Conservation (phyloP, 768 basidiomycete genomes). For the Suillus weaverae region DNA sequence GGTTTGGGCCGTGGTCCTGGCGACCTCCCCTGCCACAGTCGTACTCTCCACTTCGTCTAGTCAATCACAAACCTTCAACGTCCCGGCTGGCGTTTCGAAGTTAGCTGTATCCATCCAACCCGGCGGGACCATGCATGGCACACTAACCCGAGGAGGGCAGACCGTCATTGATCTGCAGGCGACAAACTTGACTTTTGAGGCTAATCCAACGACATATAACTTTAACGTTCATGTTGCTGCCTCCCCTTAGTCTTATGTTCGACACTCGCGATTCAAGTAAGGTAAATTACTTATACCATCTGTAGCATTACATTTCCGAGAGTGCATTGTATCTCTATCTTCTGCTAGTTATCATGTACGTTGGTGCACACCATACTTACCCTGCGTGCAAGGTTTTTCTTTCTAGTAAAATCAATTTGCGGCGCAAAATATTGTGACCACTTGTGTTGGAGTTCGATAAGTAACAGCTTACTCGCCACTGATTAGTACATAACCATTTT, state of each 20-base stretch:
- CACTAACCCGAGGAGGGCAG: conserved; percentile 48
- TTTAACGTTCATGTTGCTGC: conserved; percentile 68
- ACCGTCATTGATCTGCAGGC: conserved; percentile 50
- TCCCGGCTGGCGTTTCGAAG: conserved; percentile 60
- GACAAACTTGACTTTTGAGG: conserved; percentile 51
- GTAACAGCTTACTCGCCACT: too few relatives aligned
- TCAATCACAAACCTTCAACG: conserved; percentile 44
- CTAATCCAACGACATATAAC: conserved; percentile 59
- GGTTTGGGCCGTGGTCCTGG: conserved; percentile 69
- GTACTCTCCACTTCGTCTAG: conserved; percentile 51
- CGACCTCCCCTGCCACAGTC: conserved; percentile 56
- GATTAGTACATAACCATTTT: neutral
- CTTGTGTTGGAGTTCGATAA: too few relatives aligned
- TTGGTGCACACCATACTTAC: neutral
- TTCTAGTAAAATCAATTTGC: neutral
- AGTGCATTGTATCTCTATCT: neutral
- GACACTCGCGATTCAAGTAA: neutral
- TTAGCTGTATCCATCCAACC: conserved; percentile 56
- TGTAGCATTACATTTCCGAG: neutral
- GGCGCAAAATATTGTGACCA: neutral
- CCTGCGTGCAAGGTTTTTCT: neutral
- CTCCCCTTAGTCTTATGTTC: conserved; percentile 15
- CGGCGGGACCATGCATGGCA: conserved; percentile 51
- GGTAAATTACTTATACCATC: too few relatives aligned
- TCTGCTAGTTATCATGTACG: neutral